Base-by-base conservation (phyloP, 805 yeast genomes). In the Starmerella lactis-condensi region DNA sequence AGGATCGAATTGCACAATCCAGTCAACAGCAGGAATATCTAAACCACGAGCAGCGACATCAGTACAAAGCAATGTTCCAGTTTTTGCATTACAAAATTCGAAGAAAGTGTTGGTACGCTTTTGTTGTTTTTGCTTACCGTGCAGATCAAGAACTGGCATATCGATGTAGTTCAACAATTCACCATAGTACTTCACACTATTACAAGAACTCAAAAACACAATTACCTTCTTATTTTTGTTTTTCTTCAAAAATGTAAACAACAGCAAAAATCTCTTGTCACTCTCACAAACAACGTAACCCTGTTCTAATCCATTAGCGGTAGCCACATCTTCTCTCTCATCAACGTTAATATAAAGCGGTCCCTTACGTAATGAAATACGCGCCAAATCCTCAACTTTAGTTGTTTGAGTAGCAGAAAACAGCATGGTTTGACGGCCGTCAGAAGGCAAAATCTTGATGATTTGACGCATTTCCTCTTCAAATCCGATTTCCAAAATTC, bases 351-450 rank as follows among this genome's bases (percentile, higher is more conserved):
- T 89, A 56, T 83, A 91, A 24, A 70, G 56, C 9, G 98, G 96
- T 27, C 95, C 95, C 31, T 83, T 74, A 53, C 92, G 72, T 47
- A 91, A 64, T 3, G 98, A 85, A 32, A 89, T 85, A 57, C 99
- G 70, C 11, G 99, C 98, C 50, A 89, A 64, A 60, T 89, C 98
- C 56, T 89, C 96, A 41, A 89, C 98, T 58, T 91, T 89, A 24
- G 96, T 89, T 19, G 98, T 89, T 57, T 89, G 98, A 1, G 99
- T 89, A 29, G 99, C 99, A n/a, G 96, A 85, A 52, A 89, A 89
- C 41, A 89, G 61, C 96, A 89, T 85, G 24, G 93, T 67, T 56
- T 89, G 98, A 58, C 98, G 75, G 42, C 75, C 83, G 43, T 81
- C 85, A 38, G 70, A 75, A 27, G 98, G 98, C 48, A 89, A 62